Evolutionary conservation across 2,329 filamentous ascomycete genomes (phyloP).

Genomic region (Diaporthe velutina): DNA sequence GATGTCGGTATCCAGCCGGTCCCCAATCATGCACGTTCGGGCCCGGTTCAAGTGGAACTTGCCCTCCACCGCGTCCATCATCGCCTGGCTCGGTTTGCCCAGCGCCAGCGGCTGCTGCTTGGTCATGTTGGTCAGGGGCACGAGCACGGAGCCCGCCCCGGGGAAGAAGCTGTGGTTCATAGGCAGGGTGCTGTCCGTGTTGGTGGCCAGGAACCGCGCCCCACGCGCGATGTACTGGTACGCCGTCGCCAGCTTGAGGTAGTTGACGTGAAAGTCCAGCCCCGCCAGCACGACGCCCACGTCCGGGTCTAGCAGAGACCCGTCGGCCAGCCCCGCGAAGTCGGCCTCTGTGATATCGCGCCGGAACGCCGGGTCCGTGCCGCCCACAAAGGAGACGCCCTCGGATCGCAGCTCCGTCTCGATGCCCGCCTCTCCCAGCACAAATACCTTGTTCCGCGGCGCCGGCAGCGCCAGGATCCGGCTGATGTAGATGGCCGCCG

Average conservation of each 20-base stretch:
- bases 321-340: constrained; percentile 82
- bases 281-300: constrained; percentile 92
- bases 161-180: constrained; percentile 87
- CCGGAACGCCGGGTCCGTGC: constrained; percentile 83
- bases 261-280: constrained; percentile 95
- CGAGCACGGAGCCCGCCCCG: constrained; percentile 86
- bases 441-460: constrained; percentile 92
- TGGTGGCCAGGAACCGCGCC: constrained; percentile 91
- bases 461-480: constrained; percentile 85
- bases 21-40: constrained; percentile 94
- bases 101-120: constrained; percentile 79
- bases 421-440: constrained; percentile 91
- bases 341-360: constrained; percentile 86
- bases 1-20: constrained; percentile 95
- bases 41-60: constrained; percentile 90
- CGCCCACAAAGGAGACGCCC: constrained; percentile 83
- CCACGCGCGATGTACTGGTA: constrained; percentile 88
- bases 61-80: constrained; percentile 99
- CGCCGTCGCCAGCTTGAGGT: constrained; percentile 88
- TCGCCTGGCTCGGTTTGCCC: constrained; percentile 96
- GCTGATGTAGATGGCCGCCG: constrained; percentile 93
- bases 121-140: constrained; percentile 81
- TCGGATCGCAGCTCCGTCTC: constrained; percentile 89
- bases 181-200: constrained; percentile 91
- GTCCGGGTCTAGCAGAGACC: constrained; percentile 83